Base-by-base conservation (phyloP, 257 asterid genomes). In the Craterostigma plantagineum region DNA sequence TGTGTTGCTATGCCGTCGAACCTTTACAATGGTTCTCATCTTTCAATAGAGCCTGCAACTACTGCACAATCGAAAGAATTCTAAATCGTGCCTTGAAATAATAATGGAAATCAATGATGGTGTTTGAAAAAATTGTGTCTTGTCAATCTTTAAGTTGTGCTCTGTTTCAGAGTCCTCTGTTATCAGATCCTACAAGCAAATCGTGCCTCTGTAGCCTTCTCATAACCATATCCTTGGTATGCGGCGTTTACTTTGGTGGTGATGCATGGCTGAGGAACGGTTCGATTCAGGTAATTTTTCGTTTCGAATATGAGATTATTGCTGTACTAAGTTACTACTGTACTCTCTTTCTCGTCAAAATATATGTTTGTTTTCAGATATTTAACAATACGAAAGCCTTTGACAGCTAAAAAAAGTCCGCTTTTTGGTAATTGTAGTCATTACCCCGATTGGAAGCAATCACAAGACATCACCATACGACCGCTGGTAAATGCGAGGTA, bases 211-310 rank as follows among this genome's bases (percentile, higher is more conserved):
- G 70, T 66, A 58, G 73, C 65, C 62, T 81, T 47, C 33, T 73
- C 39, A 11, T 75, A 13, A 46, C 65, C 9, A 64, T 67, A 43
- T 55, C 76, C 48, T 54, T 76, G 73, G 16, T 83, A 46, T 77
- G 57, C 49, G 73, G 68, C n/a, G 66, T 64, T 61, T 81, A 70
- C 75, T 69, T 81, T 48, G 34, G 68, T 10, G 67, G 84, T 17
- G 64, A 62, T 48, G 72, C 75, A 16, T 68, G 79, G 63, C 50
- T 81, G 18, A 63, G 66, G 35, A 68, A 50, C 55, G 75, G 72
- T 48, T 53, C 46, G 7, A 46, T 49, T 16, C 50, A 44, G 73
- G 96, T 73, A 67, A 40, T 11, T 14, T 2, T 16, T 40, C n/a
- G n/a, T n/a, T n/a, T n/a, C n/a, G n/a, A n/a, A n/a, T n/a, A n/a